Conservation (phyloP, 2,329 filamentous ascomycete genomes). For the Blastomyces emzantsi region DNA sequence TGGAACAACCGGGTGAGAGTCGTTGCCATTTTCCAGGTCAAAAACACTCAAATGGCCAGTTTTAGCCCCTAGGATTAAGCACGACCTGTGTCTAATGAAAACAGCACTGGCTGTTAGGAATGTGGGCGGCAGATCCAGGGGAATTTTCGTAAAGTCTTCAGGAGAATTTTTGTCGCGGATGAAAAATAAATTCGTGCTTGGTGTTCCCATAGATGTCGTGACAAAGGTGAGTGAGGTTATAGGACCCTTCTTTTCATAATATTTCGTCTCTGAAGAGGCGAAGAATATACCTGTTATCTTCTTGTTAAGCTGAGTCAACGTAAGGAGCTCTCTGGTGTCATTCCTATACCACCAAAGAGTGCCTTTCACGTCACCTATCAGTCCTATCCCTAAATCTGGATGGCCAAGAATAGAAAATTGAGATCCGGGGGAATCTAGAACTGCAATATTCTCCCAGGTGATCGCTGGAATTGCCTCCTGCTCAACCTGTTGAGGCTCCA, state of each 20-base stretch:
- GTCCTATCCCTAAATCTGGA: constrained; percentile 24
- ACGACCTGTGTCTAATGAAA: constrained; percentile 24
- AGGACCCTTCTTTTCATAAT: background rate
- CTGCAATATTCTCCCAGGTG: constrained; percentile 24
- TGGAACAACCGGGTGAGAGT: constrained; percentile 4
- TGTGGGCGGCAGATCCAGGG: constrained; percentile 31
- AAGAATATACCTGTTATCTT: constrained; percentile 25
- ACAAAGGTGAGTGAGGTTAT: constrained; percentile 8
- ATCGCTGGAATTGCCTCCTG: constrained; percentile 14
- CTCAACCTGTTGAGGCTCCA: background rate
- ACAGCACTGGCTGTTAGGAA: constrained; percentile 47
- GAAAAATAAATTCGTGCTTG: constrained; percentile 10
- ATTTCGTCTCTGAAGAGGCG: constrained; percentile 12
- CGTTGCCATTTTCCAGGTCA: constrained; percentile 14
- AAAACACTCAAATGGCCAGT: constrained; percentile 47
- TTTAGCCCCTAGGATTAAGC: constrained; percentile 48
- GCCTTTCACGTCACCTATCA: constrained; percentile 29
- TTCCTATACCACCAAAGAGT: constrained; percentile 30
- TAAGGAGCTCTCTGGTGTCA: constrained; percentile 21
- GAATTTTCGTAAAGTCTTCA: constrained; percentile 50
- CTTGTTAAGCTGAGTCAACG: constrained; percentile 21
- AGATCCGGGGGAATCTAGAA: constrained; percentile 24
- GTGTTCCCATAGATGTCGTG: constrained; percentile 8
- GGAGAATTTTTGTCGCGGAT: constrained; percentile 6
- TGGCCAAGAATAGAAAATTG: constrained; percentile 26